Percentiles rank a stretch among this genome's conserved stretches.
These are phyloP conservation scores for Knufia petricola DNA, from an alignment of 2,329 filamentous ascomycete species.

Conservation along the genomic window DNA sequence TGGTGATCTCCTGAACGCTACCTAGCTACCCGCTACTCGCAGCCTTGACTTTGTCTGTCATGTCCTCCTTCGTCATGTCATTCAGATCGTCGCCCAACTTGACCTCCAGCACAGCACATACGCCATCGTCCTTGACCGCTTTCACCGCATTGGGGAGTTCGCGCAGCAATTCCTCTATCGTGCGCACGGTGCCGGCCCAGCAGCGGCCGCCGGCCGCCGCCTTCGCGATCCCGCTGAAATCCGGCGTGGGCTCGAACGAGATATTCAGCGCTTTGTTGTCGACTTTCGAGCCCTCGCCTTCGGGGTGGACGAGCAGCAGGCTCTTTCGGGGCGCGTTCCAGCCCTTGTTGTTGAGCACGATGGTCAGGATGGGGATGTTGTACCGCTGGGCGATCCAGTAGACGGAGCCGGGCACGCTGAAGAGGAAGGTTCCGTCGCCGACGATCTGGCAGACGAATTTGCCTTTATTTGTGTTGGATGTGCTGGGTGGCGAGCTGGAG, in stretches of 20 bases:
- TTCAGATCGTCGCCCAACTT: slow-evolving; percentile 8
- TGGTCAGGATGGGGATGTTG: slow-evolving; percentile 55
- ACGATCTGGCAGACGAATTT: slow-evolving; percentile 57
- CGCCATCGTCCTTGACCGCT: slow-evolving; percentile 48
- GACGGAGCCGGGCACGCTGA: slow-evolving; percentile 54
- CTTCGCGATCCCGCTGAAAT: slow-evolving; percentile 59
- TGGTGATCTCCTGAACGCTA: too few species aligned
- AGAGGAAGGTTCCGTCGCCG: slow-evolving; percentile 59
- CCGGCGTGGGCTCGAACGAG: slow-evolving; percentile 54
- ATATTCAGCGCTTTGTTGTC: slow-evolving; percentile 58
- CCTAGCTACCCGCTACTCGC: slow-evolving; percentile 6
- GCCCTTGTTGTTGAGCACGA: slow-evolving; percentile 61
- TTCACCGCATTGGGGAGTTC: slow-evolving; percentile 50
- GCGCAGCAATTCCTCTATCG: slow-evolving; percentile 45
- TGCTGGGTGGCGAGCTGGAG: slow-evolving; percentile 4
- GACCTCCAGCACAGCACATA: slow-evolving; percentile 52
- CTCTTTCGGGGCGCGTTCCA: slow-evolving; percentile 58
- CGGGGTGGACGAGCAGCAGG: slow-evolving; percentile 55
- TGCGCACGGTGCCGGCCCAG: slow-evolving; percentile 52
- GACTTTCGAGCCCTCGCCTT: slow-evolving; percentile 52
- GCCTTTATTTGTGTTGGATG: slow-evolving; percentile 35
- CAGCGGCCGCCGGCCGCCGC: slow-evolving; percentile 51
- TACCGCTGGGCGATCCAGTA: slow-evolving; percentile 62
- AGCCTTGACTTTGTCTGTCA: slow-evolving; percentile 1
- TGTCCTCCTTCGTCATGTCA: slow-evolving; percentile 4